phyloP scores from a whole-genome alignment of 805 yeast genomes.

The Kregervanrija pseudodelftensis region DNA sequence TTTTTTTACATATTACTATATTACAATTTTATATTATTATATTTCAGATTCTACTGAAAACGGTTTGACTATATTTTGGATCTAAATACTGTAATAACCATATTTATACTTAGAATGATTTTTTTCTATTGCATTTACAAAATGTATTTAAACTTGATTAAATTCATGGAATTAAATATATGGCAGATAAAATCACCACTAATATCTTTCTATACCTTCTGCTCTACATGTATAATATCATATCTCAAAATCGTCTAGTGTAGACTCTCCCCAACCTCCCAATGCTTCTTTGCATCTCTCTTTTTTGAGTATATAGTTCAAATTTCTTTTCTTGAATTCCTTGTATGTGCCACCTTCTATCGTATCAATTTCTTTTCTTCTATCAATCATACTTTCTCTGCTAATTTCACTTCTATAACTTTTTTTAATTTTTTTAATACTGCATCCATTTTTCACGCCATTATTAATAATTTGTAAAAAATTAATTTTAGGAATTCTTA shows the following conservation, averaged over 20 bases:
- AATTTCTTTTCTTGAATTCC: conserved; percentile 10
- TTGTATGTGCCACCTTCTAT: conserved; percentile 4
- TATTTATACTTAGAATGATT: too few species aligned
- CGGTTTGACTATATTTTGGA: too few species aligned
- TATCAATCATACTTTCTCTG: conserved; percentile 8
- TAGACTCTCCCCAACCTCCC: conserved; percentile 10
- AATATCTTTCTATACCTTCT: too few species aligned
- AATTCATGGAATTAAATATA: neutral
- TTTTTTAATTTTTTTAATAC: conserved; percentile 35
- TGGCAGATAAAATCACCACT: neutral
- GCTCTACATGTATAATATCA: neutral
- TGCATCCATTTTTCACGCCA: conserved; percentile 57
- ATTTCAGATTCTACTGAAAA: too few species aligned
- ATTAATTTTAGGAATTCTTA: too few species aligned
- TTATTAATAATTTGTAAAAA: conserved; percentile 38
- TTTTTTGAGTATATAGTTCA: conserved; percentile 4
- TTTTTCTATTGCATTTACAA: neutral
- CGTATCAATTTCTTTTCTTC: neutral
- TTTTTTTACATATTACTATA: too few species aligned
- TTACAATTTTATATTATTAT: too few species aligned
- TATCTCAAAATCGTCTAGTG: conserved; percentile 10
- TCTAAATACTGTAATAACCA: too few species aligned
- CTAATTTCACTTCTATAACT: conserved; percentile 27
- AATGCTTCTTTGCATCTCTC: conserved; percentile 3
- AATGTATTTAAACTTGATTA: neutral